These are phyloP conservation scores for Aspergillus sp. DNA, from an alignment of 2,329 filamentous ascomycete species.

Conservation along the genomic window DNA sequence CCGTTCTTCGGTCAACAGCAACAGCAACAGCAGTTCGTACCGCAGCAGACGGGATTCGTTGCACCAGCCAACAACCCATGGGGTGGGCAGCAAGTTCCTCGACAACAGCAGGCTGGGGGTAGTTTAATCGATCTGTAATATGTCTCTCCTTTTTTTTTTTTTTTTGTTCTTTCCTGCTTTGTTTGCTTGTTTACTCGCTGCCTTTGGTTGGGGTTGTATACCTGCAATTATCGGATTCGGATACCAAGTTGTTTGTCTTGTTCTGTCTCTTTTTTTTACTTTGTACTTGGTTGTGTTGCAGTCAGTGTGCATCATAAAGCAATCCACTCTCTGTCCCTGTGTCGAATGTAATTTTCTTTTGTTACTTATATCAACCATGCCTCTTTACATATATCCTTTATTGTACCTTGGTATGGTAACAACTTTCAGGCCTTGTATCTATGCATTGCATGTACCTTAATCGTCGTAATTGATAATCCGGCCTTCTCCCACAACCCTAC, in stretches of 20 bases:
- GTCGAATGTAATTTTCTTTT: too few species aligned
- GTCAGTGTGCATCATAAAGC: too few species aligned
- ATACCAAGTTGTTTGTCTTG: neutral
- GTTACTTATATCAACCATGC: too few species aligned
- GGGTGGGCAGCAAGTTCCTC: slow-evolving; percentile 40
- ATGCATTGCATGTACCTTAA: too few species aligned
- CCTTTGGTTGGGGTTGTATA: neutral
- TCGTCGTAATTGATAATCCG: too few species aligned
- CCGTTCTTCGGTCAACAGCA: slow-evolving; percentile 68
- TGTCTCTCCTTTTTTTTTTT: neutral
- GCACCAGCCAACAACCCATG: slow-evolving; percentile 48
- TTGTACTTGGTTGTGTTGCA: too few species aligned
- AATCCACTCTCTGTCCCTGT: too few species aligned
- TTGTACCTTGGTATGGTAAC: too few species aligned
- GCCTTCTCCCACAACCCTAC: too few species aligned
- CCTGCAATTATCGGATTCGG: neutral
- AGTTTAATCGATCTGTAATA: slow-evolving; percentile 55
- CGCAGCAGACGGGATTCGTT: slow-evolving; percentile 39
- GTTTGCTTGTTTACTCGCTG: neutral
- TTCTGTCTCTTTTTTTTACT: neutral
- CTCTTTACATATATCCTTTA: too few species aligned
- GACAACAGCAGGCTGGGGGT: slow-evolving; percentile 41
- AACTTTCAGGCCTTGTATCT: too few species aligned
- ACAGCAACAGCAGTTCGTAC: slow-evolving; percentile 48
- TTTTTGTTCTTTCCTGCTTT: neutral